A percentile compares a stretch with the other conserved stretches of the same genome.
These are phyloP conservation scores for Fusarium subglutinans DNA, from an alignment of 2,329 filamentous ascomycete genomes.

Conservation along the genomic window DNA sequence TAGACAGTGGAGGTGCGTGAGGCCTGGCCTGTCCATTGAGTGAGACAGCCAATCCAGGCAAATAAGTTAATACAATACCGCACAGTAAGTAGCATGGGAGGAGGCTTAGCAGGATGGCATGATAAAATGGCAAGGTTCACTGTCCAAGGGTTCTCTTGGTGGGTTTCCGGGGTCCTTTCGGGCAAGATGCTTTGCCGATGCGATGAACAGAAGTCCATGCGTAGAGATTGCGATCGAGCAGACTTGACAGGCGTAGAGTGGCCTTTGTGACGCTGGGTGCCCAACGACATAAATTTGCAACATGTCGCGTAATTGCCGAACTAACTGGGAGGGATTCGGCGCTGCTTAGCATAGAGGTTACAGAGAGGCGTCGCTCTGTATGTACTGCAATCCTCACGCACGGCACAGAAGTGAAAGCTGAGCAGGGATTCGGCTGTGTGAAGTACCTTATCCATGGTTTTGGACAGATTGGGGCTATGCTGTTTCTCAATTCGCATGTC, in stretches of 20 bases:
- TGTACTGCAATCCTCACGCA: not conserved
- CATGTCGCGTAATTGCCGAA: constrained; percentile 11
- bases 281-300: constrained; percentile 12
- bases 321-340: constrained; percentile 4
- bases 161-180: constrained; percentile 11
- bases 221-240: not conserved
- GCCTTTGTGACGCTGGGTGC: not conserved
- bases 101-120: constrained; percentile 24
- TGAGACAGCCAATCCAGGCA: constrained; percentile 27
- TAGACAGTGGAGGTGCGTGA: not conserved
- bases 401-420: not conserved
- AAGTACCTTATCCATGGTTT: not conserved
- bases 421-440: not conserved
- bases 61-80: not conserved
- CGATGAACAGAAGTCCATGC: constrained; percentile 13
- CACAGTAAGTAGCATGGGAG: not conserved
- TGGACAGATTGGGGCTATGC: not conserved
- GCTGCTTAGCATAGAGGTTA: constrained; percentile 19
- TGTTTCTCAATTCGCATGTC: not conserved
- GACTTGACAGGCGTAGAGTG: not conserved
- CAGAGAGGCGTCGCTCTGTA: constrained; percentile 14
- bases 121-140: constrained; percentile 8
- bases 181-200: constrained; percentile 12
- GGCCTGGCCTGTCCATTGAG: constrained; percentile 9
- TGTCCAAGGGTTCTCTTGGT: constrained; percentile 27